Percentiles rank a stretch among this genome's conserved stretches.
phyloP scores from a whole-genome alignment of 179 eudicot species.

The Kewa caespitosa region DNA sequence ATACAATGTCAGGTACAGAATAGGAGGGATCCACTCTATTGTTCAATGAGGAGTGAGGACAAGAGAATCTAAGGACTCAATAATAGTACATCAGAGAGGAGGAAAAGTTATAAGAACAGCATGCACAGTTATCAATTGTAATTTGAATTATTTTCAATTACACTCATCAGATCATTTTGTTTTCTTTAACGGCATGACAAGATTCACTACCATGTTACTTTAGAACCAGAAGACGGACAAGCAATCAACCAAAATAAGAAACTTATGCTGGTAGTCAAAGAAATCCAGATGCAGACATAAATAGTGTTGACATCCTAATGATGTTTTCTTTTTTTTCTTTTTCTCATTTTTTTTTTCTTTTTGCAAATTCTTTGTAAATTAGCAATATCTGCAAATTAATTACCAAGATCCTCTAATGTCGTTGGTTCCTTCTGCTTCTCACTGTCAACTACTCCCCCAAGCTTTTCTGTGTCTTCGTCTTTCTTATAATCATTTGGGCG shows the following conservation, averaged over 20 bases:
- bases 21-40: not conserved
- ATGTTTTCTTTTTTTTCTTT: too few relatives aligned
- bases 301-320: not conserved
- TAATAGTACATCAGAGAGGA: too few relatives aligned
- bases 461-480: conserved; percentile 35
- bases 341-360: too few relatives aligned
- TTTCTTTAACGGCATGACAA: too few relatives aligned
- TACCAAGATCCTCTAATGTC: conserved; percentile 83
- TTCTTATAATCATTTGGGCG: conserved; percentile 69
- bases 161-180: too few relatives aligned
- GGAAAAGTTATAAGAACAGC: too few relatives aligned
- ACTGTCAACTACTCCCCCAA: conserved; percentile 31
- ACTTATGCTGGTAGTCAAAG: not conserved
- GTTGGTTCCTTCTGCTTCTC: conserved; percentile 56
- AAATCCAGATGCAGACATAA: not conserved
- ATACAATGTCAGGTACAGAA: not conserved
- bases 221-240: too few relatives aligned
- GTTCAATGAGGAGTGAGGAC: not conserved
- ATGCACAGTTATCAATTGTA: too few relatives aligned
- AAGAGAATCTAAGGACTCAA: too few relatives aligned
- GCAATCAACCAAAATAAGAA: not conserved
- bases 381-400: conserved; percentile 6
- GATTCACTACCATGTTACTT: too few relatives aligned
- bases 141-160: too few relatives aligned
- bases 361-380: not conserved